These are phyloP conservation scores for Lactarius hatsudake DNA, from an alignment of 768 basidiomycete genomes.

Conservation along the genomic window DNA sequence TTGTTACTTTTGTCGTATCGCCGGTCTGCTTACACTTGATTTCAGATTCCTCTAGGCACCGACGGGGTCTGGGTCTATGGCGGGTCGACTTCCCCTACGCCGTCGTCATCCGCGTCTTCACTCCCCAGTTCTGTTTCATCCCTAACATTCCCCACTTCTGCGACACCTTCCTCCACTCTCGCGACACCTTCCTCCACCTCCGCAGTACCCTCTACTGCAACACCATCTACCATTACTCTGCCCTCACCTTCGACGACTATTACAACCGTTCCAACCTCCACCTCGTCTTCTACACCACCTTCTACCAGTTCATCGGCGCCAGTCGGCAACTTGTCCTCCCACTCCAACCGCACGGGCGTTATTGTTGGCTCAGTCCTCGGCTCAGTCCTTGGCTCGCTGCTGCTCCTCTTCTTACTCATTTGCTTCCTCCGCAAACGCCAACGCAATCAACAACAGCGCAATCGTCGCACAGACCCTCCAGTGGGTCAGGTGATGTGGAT, in stretches of 20 bases:
- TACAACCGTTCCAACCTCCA: not conserved
- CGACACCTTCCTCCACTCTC: conserved; percentile 34
- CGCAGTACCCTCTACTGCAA: conserved; percentile 10
- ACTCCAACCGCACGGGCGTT: conserved; percentile 2
- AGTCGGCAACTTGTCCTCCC: conserved; percentile 1
- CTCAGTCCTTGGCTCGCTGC: conserved; percentile 20
- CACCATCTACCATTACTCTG: conserved; percentile 5
- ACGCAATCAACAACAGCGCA: conserved; percentile 28
- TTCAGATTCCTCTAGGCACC: conserved; percentile 70
- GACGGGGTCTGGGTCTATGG: conserved; percentile 66
- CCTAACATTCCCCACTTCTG: conserved; percentile 27
- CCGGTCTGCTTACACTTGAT: conserved; percentile 7
- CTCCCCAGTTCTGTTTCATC: conserved; percentile 30
- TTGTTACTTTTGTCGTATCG: not conserved
- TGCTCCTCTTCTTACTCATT: conserved; percentile 23
- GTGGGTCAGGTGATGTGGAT: conserved; percentile 26
- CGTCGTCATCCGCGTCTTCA: conserved; percentile 32
- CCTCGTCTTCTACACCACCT: not conserved
- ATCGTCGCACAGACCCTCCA: not conserved
- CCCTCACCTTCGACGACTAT: conserved; percentile 10
- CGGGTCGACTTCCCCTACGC: conserved; percentile 61
- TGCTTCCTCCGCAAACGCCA: conserved; percentile 39
- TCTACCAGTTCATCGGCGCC: not conserved
- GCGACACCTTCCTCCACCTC: conserved; percentile 29
- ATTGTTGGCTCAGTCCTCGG: conserved; percentile 27